A percentile compares a stretch with the other conserved stretches of the same genome.
phyloP scores from a whole-genome alignment of 768 basidiomycete genomes.

The Mycena rosella region DNA sequence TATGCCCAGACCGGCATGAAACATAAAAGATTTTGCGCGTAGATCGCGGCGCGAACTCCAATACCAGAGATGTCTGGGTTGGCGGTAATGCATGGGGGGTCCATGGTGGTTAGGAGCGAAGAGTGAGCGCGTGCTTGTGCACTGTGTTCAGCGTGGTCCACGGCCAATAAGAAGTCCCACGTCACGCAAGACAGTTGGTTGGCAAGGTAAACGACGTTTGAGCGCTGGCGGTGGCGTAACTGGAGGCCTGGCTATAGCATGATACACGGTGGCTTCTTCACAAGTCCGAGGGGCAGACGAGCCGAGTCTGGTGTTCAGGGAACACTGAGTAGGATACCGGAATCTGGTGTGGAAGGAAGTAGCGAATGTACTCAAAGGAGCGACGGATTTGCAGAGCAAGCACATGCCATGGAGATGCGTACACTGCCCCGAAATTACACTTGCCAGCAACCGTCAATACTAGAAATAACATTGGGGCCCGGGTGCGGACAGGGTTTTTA shows the following conservation, averaged over 20 bases:
- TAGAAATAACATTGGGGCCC: constrained; percentile 9
- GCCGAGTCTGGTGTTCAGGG: constrained; percentile 17
- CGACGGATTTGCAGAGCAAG: constrained; percentile 11
- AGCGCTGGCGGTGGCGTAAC: constrained; percentile 7
- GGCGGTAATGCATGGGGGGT: too few relatives aligned
- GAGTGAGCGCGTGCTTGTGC: too few relatives aligned
- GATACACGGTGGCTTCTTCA: constrained; percentile 3
- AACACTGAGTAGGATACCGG: constrained; percentile 6
- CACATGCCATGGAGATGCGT: constrained; percentile 6
- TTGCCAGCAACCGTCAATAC: neutral
- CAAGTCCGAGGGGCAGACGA: too few relatives aligned
- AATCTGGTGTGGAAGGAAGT: constrained; percentile 13
- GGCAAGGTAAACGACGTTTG: too few relatives aligned
- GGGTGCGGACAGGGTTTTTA: constrained; percentile 3
- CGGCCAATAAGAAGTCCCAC: too few relatives aligned
- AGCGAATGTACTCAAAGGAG: constrained; percentile 14
- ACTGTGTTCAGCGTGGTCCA: too few relatives aligned
- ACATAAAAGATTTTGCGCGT: too few relatives aligned
- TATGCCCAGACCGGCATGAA: too few relatives aligned
- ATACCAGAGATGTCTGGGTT: too few relatives aligned
- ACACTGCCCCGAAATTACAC: constrained; percentile 5
- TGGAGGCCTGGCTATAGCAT: constrained; percentile 5
- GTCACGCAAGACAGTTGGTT: too few relatives aligned
- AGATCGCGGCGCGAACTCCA: too few relatives aligned
- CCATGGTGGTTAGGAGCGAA: too few relatives aligned